Evolutionary conservation across 768 basidiomycete genomes (phyloP), one percentile per base, ranked within the genome.

Genomic region (Pulveroboletus frians): DNA sequence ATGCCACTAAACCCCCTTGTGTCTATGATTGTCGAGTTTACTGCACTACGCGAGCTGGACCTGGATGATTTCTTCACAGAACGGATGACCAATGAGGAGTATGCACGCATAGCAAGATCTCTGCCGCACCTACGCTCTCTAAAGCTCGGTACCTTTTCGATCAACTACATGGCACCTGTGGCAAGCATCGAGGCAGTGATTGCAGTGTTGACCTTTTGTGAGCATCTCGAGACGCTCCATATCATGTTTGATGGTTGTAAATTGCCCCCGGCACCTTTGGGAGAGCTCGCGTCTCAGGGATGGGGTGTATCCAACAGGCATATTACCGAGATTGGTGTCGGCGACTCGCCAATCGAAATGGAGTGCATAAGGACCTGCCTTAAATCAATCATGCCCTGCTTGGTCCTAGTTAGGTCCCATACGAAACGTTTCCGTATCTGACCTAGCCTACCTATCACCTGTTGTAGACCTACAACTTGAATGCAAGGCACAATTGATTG

Each of bases 211-310:
- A 36, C 10, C 2, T 9, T 18, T 9, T 63, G 61, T 36, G 5
- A 26, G 29, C 18, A 27, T 5, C 52, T 63, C 26, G 49, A 55
- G 43, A 45, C 47, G 35, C 26, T 63, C 21, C 49, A 49, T 18
- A 46, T 63, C 39, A 39, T 49, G 23, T 63, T 63, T 23, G 52
- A 63, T 17, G 62, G 47, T 17, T 34, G 41, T 17, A 31, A 53
- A 30, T 26, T 38, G 3, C 48, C 48, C 0, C 45, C 39, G 7
- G 21, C 3, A 6, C 29, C 14, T 1, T 14, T 17, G 15, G 20
- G 35, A 30, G 39, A 26, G 20, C 1, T 6, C 21, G 32, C 1
- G 17, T 15, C 13, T 29, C 48, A 35, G 15, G 51, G 20, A 18
- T 51, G 53, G 46, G 42, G 46, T 3, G 51, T 49, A 1, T 38